Conservation (phyloP, 139 green algal genomes). For the Tetraselmis chui region DNA sequence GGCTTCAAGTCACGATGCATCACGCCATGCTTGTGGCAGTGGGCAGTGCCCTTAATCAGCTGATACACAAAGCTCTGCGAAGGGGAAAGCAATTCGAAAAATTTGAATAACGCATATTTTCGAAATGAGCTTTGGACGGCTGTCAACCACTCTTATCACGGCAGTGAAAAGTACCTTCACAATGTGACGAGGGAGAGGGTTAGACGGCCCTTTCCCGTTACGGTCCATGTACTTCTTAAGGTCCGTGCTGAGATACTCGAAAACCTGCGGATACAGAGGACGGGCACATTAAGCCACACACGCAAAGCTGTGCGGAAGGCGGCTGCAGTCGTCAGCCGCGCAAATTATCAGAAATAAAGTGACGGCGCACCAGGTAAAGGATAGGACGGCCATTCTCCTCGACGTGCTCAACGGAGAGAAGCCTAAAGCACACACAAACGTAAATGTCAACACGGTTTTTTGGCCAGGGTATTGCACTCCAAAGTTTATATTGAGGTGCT, state of each 20-base stretch:
- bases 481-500: too few species aligned
- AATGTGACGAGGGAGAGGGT: slow-evolving; percentile 42
- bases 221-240: slow-evolving; percentile 98
- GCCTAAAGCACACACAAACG: too few species aligned
- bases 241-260: slow-evolving; percentile 96
- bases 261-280: slow-evolving; percentile 50
- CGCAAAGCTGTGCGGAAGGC: too few species aligned
- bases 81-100: too few species aligned
- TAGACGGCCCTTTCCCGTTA: slow-evolving; percentile 68
- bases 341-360: too few species aligned
- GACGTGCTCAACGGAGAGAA: slow-evolving; percentile 92
- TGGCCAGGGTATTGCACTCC: too few species aligned
- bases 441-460: too few species aligned
- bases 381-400: slow-evolving; percentile 93
- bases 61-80: slow-evolving; percentile 97
- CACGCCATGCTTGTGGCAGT: slow-evolving; percentile 93
- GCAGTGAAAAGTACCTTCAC: slow-evolving; percentile 71
- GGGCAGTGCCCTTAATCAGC: slow-evolving; percentile 85
- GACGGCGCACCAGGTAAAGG: slow-evolving; percentile 79
- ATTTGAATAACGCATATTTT: too few species aligned
- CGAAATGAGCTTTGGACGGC: too few species aligned
- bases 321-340: too few species aligned
- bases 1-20: slow-evolving; percentile 98
- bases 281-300: slow-evolving; percentile 6
- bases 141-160: too few species aligned